These are phyloP conservation scores for Hypoxylon intermedium DNA, from an alignment of 495 filamentous ascomycete species.

Conservation along the genomic window DNA sequence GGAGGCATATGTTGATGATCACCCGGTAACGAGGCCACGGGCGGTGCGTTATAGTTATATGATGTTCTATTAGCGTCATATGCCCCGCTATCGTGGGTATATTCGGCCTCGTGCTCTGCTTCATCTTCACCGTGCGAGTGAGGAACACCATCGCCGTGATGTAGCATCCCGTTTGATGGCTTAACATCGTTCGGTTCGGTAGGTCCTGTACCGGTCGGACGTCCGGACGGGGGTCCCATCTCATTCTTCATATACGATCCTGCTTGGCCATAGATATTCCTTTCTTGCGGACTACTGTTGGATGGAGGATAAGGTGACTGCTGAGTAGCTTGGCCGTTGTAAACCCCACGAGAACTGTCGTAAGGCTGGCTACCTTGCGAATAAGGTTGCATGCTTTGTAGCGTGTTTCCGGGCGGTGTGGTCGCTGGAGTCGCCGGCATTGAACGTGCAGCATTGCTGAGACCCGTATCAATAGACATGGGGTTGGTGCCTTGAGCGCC, in stretches of 20 bases:
- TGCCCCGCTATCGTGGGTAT: conserved; percentile 73
- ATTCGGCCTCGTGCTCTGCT: conserved; percentile 77
- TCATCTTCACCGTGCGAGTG: conserved; percentile 72
- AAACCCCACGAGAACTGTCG: conserved; percentile 79
- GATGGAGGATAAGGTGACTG: conserved; percentile 74
- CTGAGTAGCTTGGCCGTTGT: conserved; percentile 74
- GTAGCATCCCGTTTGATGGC: conserved; percentile 66
- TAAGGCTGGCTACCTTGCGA: conserved; percentile 77
- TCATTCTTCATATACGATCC: conserved; percentile 83
- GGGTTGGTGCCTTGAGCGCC: conserved; percentile 71
- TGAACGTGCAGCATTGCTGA: conserved; percentile 78
- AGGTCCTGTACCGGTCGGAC: conserved; percentile 61
- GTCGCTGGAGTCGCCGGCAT: conserved; percentile 94
- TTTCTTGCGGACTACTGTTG: conserved; percentile 68
- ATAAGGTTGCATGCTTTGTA: conserved; percentile 77
- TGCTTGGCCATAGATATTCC: conserved; percentile 71
- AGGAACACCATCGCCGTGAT: conserved; percentile 62
- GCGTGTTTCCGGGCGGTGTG: conserved; percentile 80
- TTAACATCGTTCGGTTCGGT: conserved; percentile 73
- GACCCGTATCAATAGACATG: conserved; percentile 82
- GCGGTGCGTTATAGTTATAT: conserved; percentile 75
- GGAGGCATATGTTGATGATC: conserved; percentile 85
- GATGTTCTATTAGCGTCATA: conserved; percentile 74
- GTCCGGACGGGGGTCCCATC: conserved; percentile 84
- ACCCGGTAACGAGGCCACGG: conserved; percentile 67